Base-by-base conservation (phyloP, 2,329 filamentous ascomycete genomes). In the Microcyclosporella mali region DNA sequence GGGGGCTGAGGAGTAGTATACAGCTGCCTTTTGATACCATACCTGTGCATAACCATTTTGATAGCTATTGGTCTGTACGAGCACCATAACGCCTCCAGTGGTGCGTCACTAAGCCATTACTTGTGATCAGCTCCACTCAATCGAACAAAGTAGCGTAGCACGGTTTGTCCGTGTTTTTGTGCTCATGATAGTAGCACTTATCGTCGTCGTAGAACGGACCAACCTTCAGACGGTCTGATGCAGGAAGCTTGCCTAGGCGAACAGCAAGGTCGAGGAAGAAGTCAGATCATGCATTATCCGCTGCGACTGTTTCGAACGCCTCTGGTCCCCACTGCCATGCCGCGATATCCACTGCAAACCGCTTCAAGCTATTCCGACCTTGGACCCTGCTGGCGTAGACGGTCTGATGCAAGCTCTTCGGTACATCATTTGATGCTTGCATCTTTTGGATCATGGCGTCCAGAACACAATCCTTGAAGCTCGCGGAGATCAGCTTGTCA, bases 391-490 rank as follows among this genome's bases (percentile, higher is more conserved):
- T 4, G 15, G 16, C 2, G 30, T 40, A 40, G 29, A 28, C 15
- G 8, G 6, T 8, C 16, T 33, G 16, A 16, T 33, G 31, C 16
- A 32, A 16, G 3, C 33, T 17, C 1, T 15, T 6, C 8, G 30
- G 38, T 30, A 15, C 18, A n/a, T 6, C n/a, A 14, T 25, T 12
- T 9, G 15, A 2, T 6, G 12, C 17, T 2, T 33, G 4, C 12
- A 44, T 9, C 9, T 45, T 43, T 1, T 38, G 19, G 6, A 56
- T 34, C 6, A 54, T 34, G 3, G 39, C 41, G 11, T 56, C 45
- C 14, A 53, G 29, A 1, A 52, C 32, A 3, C 40, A 36, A 35
- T 60, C 55, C 34, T 51, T 56, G 49, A 55, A 58, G 14, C 29
- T 33, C 1, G 16, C 8, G 31, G 54, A 53, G 6, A 49, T 30